Percentiles rank a stretch among this genome's conserved stretches.
phyloP scores from a whole-genome alignment of 2,329 filamentous ascomycete species.

The Blastomyces gilchristii region DNA sequence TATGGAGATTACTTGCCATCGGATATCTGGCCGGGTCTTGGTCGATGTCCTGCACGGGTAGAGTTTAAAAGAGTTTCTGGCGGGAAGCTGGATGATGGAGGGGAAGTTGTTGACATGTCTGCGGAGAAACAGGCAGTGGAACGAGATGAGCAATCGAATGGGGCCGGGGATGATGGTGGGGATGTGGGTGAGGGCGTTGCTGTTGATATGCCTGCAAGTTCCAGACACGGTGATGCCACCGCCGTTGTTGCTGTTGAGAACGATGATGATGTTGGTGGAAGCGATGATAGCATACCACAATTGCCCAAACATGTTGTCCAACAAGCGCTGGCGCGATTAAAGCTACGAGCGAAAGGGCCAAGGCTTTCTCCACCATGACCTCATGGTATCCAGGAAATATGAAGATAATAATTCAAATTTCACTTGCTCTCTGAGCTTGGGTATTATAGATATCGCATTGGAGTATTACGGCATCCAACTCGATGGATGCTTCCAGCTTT shows the following conservation, averaged over 20 bases:
- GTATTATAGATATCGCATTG: neutral
- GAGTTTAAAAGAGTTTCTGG: slow-evolving; percentile 30
- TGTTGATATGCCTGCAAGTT: neutral
- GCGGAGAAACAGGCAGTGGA: neutral
- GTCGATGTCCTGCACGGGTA: slow-evolving; percentile 43
- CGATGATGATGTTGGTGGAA: slow-evolving; percentile 10
- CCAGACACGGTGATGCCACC: neutral
- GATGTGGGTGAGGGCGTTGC: neutral
- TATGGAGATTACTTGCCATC: slow-evolving; percentile 79
- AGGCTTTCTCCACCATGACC: neutral
- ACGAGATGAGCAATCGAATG: slow-evolving; percentile 11
- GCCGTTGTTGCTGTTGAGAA: neutral
- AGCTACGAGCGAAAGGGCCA: slow-evolving; percentile 21
- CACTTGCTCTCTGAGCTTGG: neutral
- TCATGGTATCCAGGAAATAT: neutral
- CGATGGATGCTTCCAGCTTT: neutral
- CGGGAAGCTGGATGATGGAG: slow-evolving; percentile 23
- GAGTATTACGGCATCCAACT: neutral
- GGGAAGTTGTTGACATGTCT: slow-evolving; percentile 6
- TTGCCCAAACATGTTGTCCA: slow-evolving; percentile 36
- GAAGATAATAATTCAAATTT: neutral
- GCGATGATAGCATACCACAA: slow-evolving; percentile 33
- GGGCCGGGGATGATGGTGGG: slow-evolving; percentile 11
- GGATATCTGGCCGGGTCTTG: slow-evolving; percentile 75
- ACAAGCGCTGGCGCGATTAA: slow-evolving; percentile 33